Evolutionary conservation across 192 early-diverging fungal species (phyloP).

Genomic region (Gaertneriomyces sp.): DNA sequence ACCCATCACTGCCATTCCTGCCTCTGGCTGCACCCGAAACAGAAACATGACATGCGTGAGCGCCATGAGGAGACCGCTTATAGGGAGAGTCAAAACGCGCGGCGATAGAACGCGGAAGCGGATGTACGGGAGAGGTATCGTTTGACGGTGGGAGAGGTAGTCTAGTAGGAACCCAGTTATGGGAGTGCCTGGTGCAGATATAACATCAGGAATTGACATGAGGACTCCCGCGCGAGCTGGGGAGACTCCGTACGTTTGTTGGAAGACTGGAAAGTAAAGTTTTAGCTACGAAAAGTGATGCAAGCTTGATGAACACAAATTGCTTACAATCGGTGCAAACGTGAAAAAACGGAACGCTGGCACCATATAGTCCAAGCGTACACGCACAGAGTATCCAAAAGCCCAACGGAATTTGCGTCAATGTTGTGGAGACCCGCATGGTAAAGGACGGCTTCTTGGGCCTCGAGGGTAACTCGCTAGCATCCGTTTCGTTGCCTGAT

Average conservation of each 20-base stretch:
- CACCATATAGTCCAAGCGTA: conserved; percentile 50
- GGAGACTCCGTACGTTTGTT: conserved; percentile 44
- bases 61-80: conserved; percentile 38
- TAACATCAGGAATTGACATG: conserved; percentile 61
- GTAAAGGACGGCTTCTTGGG: conserved; percentile 43
- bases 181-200: conserved; percentile 59
- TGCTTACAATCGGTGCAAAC: conserved; percentile 58
- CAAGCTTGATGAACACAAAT: not conserved
- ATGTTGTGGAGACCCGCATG: conserved; percentile 8
- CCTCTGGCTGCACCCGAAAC: conserved; percentile 47
- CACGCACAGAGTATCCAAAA: conserved; percentile 56
- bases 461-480: conserved; percentile 37
- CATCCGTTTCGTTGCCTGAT: not conserved
- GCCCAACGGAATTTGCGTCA: conserved; percentile 27
- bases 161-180: conserved; percentile 55
- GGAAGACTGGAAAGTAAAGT: conserved; percentile 40
- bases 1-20: conserved; percentile 52
- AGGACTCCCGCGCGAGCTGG: conserved; percentile 4
- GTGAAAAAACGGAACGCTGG: conserved; percentile 60
- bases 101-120: conserved; percentile 30
- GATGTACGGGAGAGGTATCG: conserved; percentile 26
- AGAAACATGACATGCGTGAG: conserved; percentile 45
- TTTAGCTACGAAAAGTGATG: not conserved
- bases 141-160: conserved; percentile 46
- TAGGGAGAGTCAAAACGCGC: conserved; percentile 3